Base-by-base conservation (phyloP, 1,284 basidiomycete species). In the Amylostereum chailletii region DNA sequence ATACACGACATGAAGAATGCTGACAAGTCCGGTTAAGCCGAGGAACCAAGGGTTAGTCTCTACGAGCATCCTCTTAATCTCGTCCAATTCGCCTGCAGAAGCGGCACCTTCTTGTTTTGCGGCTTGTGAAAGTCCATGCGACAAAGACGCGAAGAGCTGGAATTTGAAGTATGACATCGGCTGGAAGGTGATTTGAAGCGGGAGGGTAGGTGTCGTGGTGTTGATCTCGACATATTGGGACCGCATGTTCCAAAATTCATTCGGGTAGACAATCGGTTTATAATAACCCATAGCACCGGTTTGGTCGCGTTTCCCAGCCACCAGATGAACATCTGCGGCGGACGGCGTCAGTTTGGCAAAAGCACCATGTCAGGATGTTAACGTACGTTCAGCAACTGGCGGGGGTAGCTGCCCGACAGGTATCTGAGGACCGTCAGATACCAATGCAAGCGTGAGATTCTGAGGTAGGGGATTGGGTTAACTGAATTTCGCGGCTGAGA, bases 21-120 rank as follows among this genome's bases (percentile, higher is more conserved):
- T 89, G 58, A 98, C 94, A 32, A 90, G 51, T 5, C 69, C 88
- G 1, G 91, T 94, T 51, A 92, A 69, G 29, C 74, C 85, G 45
- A 98, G 74, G 69, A 96, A 86, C 75, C 85, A 93, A 9, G 94
- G 90, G 63, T 90, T 94, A 2, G 94, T 97, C 71, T 97, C 92
- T n/a, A 84, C 72, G 45, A 96, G 70, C 85, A 95, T 94, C 55
- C 93, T 74, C 71, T 96, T 96, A 60, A 97, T 69, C 70, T 95
- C 93, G 64, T 97, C 94, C 42, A 96, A 64, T 65, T 97, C 94
- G 9, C 80, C 81, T 3, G 77, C 68, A 26, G 73, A 71, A 1
- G 71, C 67, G 10, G 73, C 70, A 27, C 85, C 81, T 63, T 89
- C 81, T 53, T 85, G 77, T 62, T 86, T 81, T 3, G 83, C 78